Evolutionary conservation across 768 basidiomycete genomes (phyloP).

Genomic region (Glaciozyma martinii): DNA sequence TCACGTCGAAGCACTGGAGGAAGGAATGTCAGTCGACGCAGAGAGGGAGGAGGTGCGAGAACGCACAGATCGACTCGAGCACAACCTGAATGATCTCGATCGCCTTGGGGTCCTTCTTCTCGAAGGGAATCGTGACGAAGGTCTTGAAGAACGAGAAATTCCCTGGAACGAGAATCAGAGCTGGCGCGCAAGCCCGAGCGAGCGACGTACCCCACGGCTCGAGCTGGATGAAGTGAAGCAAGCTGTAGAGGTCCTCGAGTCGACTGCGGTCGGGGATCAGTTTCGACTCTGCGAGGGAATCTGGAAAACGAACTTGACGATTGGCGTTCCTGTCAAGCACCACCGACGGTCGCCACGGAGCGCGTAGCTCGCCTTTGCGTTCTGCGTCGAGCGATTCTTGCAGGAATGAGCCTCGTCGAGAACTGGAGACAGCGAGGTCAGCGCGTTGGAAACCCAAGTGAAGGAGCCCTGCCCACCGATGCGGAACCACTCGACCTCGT

Average conservation of each 20-base stretch:
- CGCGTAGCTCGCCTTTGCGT: slow-evolving; percentile 76
- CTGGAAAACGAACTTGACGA: slow-evolving; percentile 69
- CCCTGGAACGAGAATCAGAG: slow-evolving; percentile 25
- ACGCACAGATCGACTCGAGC: slow-evolving; percentile 25
- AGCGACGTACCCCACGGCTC: slow-evolving; percentile 35
- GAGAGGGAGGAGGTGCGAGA: background rate
- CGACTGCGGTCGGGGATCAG: slow-evolving; percentile 4
- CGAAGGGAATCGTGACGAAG: slow-evolving; percentile 84
- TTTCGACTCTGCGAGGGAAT: background rate
- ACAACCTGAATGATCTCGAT: slow-evolving; percentile 89
- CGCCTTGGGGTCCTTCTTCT: slow-evolving; percentile 80
- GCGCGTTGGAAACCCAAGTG: slow-evolving; percentile 37
- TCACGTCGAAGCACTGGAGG: slow-evolving; percentile 63
- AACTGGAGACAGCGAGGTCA: slow-evolving; percentile 36
- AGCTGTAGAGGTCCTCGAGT: slow-evolving; percentile 64
- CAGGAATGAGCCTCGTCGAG: slow-evolving; percentile 93
- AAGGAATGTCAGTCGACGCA: background rate
- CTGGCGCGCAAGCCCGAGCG: too few relatives aligned
- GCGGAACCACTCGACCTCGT: slow-evolving; percentile 35
- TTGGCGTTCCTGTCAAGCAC: slow-evolving; percentile 93
- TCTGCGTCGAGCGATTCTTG: slow-evolving; percentile 79
- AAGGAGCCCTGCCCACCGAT: slow-evolving; percentile 51
- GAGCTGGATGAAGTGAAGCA: slow-evolving; percentile 47
- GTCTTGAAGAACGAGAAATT: slow-evolving; percentile 65
- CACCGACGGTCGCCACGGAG: slow-evolving; percentile 69